Conservation (phyloP, 2,329 filamentous ascomycete species). For the Colletotrichum lindemuthianum region DNA sequence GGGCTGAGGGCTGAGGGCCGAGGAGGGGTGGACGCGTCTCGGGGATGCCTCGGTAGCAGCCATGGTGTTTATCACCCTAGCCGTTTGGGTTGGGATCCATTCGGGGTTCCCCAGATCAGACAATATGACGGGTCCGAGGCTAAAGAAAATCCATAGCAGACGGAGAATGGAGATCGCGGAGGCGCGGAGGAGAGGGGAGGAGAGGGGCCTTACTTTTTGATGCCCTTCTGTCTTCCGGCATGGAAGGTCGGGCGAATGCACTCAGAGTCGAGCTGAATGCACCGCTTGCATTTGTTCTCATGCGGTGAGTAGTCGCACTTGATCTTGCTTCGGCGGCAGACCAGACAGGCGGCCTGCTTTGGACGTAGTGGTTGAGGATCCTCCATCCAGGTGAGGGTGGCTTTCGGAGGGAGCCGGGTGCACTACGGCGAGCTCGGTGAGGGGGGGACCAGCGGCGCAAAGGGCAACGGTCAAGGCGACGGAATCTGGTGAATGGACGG, state of each 20-base stretch:
- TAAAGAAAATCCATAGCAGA: not conserved
- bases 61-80: not conserved
- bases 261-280: conserved; percentile 65
- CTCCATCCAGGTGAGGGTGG: conserved; percentile 36
- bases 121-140: too few species aligned
- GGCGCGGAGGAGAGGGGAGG: not conserved
- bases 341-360: conserved; percentile 66
- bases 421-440: conserved; percentile 32
- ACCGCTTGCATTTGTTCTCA: conserved; percentile 68
- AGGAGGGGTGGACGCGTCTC: not conserved
- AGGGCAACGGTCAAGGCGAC: conserved; percentile 4
- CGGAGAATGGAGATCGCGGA: not conserved
- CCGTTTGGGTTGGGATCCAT: too few species aligned
- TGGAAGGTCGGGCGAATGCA: conserved; percentile 79
- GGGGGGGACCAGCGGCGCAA: conserved; percentile 12
- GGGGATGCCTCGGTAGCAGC: conserved; percentile 4
- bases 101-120: too few species aligned
- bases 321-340: conserved; percentile 74
- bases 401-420: conserved; percentile 33
- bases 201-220: conserved; percentile 73
- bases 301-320: conserved; percentile 68
- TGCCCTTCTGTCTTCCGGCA: conserved; percentile 77
- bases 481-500: not conserved
- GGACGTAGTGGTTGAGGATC: conserved; percentile 36
- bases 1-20: too few species aligned